A percentile compares a stretch with the other conserved stretches of the same genome.
Conservation (phyloP, 1,139 yeast species). For the Geotrichum cucujoidarum region DNA sequence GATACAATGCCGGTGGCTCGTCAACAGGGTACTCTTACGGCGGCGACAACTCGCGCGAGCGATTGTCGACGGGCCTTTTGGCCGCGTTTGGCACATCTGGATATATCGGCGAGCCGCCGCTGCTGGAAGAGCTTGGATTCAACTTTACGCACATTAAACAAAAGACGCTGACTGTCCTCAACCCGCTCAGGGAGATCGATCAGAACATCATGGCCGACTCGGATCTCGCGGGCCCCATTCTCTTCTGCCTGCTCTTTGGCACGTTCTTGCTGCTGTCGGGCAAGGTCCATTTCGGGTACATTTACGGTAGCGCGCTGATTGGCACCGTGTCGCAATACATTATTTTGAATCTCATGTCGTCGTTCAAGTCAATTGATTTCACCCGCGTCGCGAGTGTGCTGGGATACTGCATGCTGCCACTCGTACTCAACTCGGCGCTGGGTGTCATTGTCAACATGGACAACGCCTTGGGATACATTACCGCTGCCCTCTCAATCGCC, state of each 20-base stretch:
- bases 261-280: conserved; percentile 77
- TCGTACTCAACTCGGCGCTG: conserved; percentile 70
- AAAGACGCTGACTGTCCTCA: conserved; percentile 82
- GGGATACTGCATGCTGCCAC: conserved; percentile 89
- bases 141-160: conserved; percentile 81
- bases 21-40: conserved; percentile 8
- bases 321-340: conserved; percentile 84
- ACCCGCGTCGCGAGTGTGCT: conserved; percentile 81
- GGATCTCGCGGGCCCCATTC: conserved; percentile 91
- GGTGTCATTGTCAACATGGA: conserved; percentile 70
- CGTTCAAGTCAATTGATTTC: conserved; percentile 51
- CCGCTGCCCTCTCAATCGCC: conserved; percentile 65
- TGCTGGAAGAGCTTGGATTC: conserved; percentile 88
- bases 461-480: conserved; percentile 65
- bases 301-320: conserved; percentile 90
- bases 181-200: conserved; percentile 61
- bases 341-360: conserved; percentile 81
- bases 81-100: conserved; percentile 95
- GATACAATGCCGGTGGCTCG: conserved; percentile 6
- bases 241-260: conserved; percentile 88
- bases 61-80: conserved; percentile 68
- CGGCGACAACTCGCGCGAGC: conserved; percentile 37
- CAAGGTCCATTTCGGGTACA: conserved; percentile 92
- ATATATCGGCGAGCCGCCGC: conserved; percentile 88
- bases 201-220: conserved; percentile 83